Conservation (phyloP, 2,329 filamentous ascomycete genomes). For the Diplodia scrobiculata region DNA sequence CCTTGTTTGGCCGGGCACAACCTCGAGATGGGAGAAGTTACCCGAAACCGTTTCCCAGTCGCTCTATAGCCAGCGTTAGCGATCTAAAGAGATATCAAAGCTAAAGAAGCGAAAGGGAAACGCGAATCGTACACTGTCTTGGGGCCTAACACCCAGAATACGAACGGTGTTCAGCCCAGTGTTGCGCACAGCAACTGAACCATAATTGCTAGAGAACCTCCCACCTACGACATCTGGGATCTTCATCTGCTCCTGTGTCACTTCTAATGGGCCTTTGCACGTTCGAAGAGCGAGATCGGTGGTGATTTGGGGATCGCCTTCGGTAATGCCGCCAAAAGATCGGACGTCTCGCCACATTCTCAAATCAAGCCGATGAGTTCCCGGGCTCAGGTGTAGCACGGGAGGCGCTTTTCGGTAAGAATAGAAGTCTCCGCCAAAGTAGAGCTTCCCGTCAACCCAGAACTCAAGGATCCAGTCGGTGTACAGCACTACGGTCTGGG, state of each 20-base stretch:
- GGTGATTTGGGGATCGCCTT: constrained; percentile 41
- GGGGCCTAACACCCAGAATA: constrained; percentile 39
- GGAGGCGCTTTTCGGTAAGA: constrained; percentile 54
- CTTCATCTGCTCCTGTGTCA: constrained; percentile 45
- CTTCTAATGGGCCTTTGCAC: constrained; percentile 36
- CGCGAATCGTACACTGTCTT: constrained; percentile 3
- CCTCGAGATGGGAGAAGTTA: background rate
- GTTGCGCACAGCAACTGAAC: constrained; percentile 56
- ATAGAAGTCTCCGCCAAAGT: constrained; percentile 63
- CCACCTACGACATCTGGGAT: constrained; percentile 57
- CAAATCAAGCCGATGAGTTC: constrained; percentile 55
- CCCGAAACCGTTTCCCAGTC: background rate
- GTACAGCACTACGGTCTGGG: constrained; percentile 48
- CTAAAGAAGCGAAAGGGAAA: too few relatives aligned
- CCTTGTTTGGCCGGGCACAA: constrained; percentile 46
- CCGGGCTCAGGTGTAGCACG: constrained; percentile 54
- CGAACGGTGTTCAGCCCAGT: constrained; percentile 42
- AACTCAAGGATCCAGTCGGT: constrained; percentile 56
- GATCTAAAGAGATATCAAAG: background rate
- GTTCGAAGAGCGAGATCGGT: constrained; percentile 46
- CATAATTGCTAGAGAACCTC: constrained; percentile 51
- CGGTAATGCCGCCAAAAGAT: constrained; percentile 56
- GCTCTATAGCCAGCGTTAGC: background rate
- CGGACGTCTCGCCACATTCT: constrained; percentile 60
- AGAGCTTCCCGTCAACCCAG: constrained; percentile 54